Evolutionary conservation across 176 grass and related monocot genomes (phyloP), one percentile per base, ranked within the genome.

Genomic region (Pharus latifolius): DNA sequence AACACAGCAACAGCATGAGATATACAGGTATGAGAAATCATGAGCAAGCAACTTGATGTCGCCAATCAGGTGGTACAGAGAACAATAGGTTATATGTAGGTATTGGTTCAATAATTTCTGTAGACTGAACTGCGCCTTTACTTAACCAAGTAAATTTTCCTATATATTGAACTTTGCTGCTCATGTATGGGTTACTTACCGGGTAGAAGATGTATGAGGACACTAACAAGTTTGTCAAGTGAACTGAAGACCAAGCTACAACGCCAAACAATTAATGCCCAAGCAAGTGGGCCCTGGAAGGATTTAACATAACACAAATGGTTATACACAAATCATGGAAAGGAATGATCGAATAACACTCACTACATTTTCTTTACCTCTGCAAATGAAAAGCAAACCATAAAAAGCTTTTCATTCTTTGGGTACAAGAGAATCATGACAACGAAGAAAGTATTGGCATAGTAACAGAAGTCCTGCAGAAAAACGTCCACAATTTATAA

Each of bases 351-450:
- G 74, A 56, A 27, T 1, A 19, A 74, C 16, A 77, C 27, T n/a
- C 14, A 25, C 12, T 24, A 64, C 4, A 70, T 40, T 65, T 51
- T 57, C 67, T 75, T 90, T 91, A 98, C 95, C 85, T 98, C 95
- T 55, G 95, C 89, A 78, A 98, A 98, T 52, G 95, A 93, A 80
- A 98, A 98, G 87, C 95, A 98, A 69, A 98, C 90, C 90, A 98
- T 98, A 76, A 98, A 98, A 77, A 98, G 78, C 60, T 94, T 98
- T 78, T 98, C 95, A 85, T 98, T 86, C 73, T 98, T 83, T 28
- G 95, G 95, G 83, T 82, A 98, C 67, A 98, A 88, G 63, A 98
- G 95, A 73, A 98, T 86, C 89, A 92, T 88, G 33, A 91, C 63
- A 59, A 98, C n/a, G 64, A 98, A 88, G 58, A 98, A 80, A 74